Percentiles rank a stretch among this genome's conserved stretches.
phyloP scores from a whole-genome alignment of 78 protist species.

The Mastigamoeba balamuthi region DNA sequence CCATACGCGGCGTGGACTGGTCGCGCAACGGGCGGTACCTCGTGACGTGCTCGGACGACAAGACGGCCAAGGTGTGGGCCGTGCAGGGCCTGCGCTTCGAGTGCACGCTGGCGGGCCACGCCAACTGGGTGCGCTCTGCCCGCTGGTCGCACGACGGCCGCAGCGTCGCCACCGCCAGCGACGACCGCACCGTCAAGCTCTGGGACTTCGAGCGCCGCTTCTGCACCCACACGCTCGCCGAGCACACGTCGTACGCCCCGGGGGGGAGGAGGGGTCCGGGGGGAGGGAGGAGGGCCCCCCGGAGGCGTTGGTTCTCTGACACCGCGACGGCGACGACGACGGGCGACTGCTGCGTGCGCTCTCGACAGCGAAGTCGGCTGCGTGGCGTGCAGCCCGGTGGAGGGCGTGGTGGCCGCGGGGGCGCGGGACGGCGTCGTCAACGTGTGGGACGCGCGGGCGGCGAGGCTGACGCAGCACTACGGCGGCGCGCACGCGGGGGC shows the following conservation, averaged over 20 bases:
- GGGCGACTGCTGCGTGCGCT: no score
- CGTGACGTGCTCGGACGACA: slow-evolving; percentile 69
- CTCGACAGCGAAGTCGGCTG: no score
- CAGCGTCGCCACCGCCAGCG: slow-evolving; percentile 42
- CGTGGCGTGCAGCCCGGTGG: slow-evolving; percentile 58
- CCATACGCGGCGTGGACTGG: slow-evolving; percentile 49
- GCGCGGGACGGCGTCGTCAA: slow-evolving; percentile 26
- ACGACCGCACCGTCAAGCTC: slow-evolving; percentile 72
- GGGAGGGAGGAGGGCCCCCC: no score
- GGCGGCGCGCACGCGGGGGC: slow-evolving; percentile 41
- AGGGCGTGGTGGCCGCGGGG: slow-evolving; percentile 46
- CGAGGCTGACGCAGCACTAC: slow-evolving; percentile 70
- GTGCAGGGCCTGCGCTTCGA: slow-evolving; percentile 21
- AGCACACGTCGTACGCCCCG: slow-evolving; percentile 36
- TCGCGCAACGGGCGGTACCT: slow-evolving; percentile 34
- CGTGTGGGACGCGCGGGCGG: slow-evolving; percentile 70
- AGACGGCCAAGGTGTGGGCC: slow-evolving; percentile 58
- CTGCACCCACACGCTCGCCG: slow-evolving; percentile 49
- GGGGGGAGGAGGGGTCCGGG: no score
- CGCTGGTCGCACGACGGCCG: slow-evolving; percentile 49
- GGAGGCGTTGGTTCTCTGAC: no score
- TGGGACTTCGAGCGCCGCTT: slow-evolving; percentile 38
- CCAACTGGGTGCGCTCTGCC: slow-evolving; percentile 74
- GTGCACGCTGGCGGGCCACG: slow-evolving; percentile 64
- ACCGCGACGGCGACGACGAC: no score